Conservation (phyloP, 2,329 filamentous ascomycete genomes). For the Neofusicoccum parvum region DNA sequence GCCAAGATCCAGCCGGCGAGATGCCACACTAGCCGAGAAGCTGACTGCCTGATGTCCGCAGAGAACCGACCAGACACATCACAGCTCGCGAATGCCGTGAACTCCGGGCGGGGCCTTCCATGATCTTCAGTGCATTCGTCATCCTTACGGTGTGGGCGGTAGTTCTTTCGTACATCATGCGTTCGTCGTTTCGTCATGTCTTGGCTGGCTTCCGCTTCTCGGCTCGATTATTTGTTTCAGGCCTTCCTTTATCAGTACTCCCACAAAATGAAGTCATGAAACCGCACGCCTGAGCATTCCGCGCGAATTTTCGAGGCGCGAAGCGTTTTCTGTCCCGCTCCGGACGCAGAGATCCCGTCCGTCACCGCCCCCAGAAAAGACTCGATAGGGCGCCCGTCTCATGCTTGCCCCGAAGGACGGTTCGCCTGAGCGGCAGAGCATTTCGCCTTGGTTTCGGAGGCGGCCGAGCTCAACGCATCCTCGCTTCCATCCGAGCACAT, state of each 20-base stretch:
- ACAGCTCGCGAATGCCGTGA: constrained; percentile 61
- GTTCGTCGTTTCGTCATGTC: neutral
- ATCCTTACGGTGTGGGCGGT: neutral
- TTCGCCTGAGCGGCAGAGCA: neutral
- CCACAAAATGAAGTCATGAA: neutral
- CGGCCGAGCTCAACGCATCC: neutral
- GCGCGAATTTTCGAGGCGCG: too few relatives aligned
- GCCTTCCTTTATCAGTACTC: neutral
- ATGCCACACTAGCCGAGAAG: neutral
- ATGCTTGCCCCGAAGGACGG: neutral
- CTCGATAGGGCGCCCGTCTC: neutral
- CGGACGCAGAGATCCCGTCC: neutral
- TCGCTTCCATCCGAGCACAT: constrained; percentile 10
- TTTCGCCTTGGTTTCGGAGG: neutral
- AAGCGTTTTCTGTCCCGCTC: too few relatives aligned
- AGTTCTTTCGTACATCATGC: neutral
- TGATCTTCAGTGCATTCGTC: constrained; percentile 31
- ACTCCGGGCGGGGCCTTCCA: constrained; percentile 57
- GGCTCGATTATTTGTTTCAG: neutral
- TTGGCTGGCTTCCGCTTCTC: neutral
- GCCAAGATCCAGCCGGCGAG: neutral
- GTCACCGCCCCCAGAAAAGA: neutral
- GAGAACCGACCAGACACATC: constrained; percentile 64
- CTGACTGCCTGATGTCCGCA: constrained; percentile 25
- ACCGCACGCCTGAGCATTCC: neutral